Evolutionary conservation across 306 rosid species (phyloP), one percentile per base, ranked within the genome.

Genomic region (Vigna radiata): DNA sequence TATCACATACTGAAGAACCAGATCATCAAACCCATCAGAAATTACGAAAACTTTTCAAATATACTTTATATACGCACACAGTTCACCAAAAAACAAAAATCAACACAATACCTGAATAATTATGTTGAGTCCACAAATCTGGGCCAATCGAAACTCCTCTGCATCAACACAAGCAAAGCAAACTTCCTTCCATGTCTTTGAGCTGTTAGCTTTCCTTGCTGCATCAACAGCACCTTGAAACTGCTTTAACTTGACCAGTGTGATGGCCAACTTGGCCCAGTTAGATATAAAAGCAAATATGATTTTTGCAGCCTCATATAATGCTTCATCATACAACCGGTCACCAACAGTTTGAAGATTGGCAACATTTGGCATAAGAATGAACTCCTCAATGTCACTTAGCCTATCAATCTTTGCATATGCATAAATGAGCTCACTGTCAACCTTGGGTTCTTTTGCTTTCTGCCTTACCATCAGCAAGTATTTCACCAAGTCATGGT

Each of bases 121-220:
- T 78, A 96, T 96, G 85, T 93, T 96, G 82, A 96, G 98, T 52
- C 99, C 99, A 85, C 99, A 96, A 81, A 96, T 96, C 77, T 96
- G 99, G 79, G 99, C 99, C 70, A 96, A 79, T 61, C 99, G 99
- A 85, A 96, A 96, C 82, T 96, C 99, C 86, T 96, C 99, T 12
- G 98, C 99, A 81, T 96, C 99, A 81, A 96, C 99, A 89, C 99
- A 96, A 68, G 99, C 98, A 90, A 96, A 96, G 89, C 99, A 96
- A 76, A 96, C 98, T 86, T 96, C 99, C 88, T 96, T 96, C 99
- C 99, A 96, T 81, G 99, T 96, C 87, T 96, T 96, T 31, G 99
- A 88, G 78, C 99, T 96, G 83, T 96, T 96, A 48, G 99, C 99
- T 88, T 96, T 96, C 85, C 99, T 83, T 77, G 99, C 99, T 25